These are phyloP conservation scores for Petasospora rhodanensis DNA, from an alignment of 1,139 yeast genomes.

Conservation along the genomic window DNA sequence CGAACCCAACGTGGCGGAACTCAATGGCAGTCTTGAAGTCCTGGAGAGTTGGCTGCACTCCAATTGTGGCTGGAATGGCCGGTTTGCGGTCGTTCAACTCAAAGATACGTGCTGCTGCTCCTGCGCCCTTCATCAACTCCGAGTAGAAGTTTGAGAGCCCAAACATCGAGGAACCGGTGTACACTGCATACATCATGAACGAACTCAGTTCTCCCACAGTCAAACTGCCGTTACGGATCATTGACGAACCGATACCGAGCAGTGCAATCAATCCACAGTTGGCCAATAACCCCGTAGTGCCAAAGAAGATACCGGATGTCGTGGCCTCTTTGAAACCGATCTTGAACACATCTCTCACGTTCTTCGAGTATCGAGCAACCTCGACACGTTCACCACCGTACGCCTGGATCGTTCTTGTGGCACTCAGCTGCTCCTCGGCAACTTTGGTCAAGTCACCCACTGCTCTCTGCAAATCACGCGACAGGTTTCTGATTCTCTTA, in stretches of 20 bases:
- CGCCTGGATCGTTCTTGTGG: conserved; percentile 81
- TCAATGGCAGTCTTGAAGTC: conserved; percentile 48
- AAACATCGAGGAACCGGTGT: conserved; percentile 87
- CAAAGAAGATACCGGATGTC: conserved; percentile 71
- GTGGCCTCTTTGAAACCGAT: conserved; percentile 80
- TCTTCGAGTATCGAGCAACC: conserved; percentile 56
- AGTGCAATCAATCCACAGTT: conserved; percentile 74
- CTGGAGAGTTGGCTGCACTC: conserved; percentile 36
- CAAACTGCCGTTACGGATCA: conserved; percentile 68
- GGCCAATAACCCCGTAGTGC: conserved; percentile 80
- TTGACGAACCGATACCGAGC: conserved; percentile 72
- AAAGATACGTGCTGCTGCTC: conserved; percentile 91
- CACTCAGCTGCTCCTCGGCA: conserved; percentile 89
- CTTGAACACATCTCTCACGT: conserved; percentile 67
- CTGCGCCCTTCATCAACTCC: conserved; percentile 94
- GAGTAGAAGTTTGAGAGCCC: conserved; percentile 90
- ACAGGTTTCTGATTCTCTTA: conserved; percentile 65
- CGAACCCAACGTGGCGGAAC: conserved; percentile 63
- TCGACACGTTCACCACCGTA: conserved; percentile 80
- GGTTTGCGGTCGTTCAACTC: conserved; percentile 83
- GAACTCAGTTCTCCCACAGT: conserved; percentile 88
- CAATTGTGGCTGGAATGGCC: conserved; percentile 55
- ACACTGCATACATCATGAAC: conserved; percentile 93
- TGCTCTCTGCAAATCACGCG: conserved; percentile 77
- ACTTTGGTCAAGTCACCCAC: conserved; percentile 86